Base-by-base conservation (phyloP, 169 alveolate genomes). In the Plasmodium cynomolgi region DNA sequence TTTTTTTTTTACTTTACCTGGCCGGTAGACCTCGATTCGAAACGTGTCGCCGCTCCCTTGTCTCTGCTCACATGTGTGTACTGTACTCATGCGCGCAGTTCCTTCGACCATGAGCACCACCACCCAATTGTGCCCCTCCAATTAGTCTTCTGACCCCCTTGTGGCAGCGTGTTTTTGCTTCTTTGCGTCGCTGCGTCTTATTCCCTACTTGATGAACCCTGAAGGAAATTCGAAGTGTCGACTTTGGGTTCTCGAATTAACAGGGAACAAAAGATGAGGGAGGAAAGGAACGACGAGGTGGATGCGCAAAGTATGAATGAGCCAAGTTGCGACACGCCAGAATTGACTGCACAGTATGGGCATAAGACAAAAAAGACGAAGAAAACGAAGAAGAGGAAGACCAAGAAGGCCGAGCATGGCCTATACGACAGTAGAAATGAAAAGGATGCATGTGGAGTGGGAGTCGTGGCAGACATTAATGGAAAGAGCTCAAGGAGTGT, bases 361-460 rank as follows among this genome's bases (percentile, higher is more conserved):
- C 0, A 5, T 39, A 80, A 33, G 34, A 17, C 26, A 1, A 80
- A 37, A 11, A 81, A 50, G 37, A 20, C 13, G 37, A 7, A 37
- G 31, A 81, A 50, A 50, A 81, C 68, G 88, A 81, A 81, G 26
- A 81, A 81, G 88, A 50, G 50, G 31, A 62, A 56, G 39, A 8
- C 77, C 41, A 68, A 68, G 17, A 13, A 20, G 34, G 77, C 37
- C 31, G 39, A 85, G 23, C 33, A 44, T 7, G 97, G 97, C 31
- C 84, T 96, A 31, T 96, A 96, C 84, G 95, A 96, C 83, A 92
- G 95, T 0, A 58, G 95, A 47, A 31, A 83, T 39, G 97, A 96
- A 84, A 84, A 84, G 17, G 97, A 96, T 56, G 95, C 97, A 17
- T 96, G 97, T 72, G 97, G 97, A 41, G 96, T 96, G 17, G 97